Conservation (phyloP, 805 yeast genomes). For the Diddensiella transvaalensis region DNA sequence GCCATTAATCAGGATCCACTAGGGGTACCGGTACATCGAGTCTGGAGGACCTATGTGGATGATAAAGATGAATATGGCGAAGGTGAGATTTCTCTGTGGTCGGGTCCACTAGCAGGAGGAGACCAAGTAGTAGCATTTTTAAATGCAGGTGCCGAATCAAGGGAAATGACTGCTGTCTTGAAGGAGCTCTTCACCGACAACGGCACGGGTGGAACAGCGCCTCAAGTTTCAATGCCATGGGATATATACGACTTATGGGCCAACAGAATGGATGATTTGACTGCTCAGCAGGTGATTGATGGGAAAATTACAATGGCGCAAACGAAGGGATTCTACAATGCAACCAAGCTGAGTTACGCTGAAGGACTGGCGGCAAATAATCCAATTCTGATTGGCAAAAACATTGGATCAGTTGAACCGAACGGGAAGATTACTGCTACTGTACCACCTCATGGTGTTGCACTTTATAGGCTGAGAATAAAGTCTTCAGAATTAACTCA, state of each 20-base stretch:
- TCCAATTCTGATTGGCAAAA: conserved; percentile 4
- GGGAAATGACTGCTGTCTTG: conserved; percentile 11
- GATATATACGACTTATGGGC: conserved; percentile 20
- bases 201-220: conserved; percentile 15
- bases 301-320: neutral
- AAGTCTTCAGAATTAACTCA: too few relatives aligned
- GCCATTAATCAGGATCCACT: conserved; percentile 31
- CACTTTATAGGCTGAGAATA: conserved; percentile 7
- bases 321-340: conserved; percentile 3
- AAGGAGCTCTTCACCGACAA: conserved; percentile 17
- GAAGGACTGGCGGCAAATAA: conserved; percentile 6
- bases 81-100: conserved; percentile 19
- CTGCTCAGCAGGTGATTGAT: neutral
- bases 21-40: conserved; percentile 20
- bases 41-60: conserved; percentile 12
- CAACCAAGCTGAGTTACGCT: conserved; percentile 8
- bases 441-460: conserved; percentile 8
- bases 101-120: conserved; percentile 16
- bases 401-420: conserved; percentile 3
- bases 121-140: conserved; percentile 20
- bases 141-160: conserved; percentile 13
- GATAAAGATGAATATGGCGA: conserved; percentile 14
- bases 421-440: conserved; percentile 1
- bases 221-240: conserved; percentile 10
- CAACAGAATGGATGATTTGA: conserved; percentile 5